Evolutionary conservation across 2,329 filamentous ascomycete genomes (phyloP).

Genomic region (Penicillium sp.): DNA sequence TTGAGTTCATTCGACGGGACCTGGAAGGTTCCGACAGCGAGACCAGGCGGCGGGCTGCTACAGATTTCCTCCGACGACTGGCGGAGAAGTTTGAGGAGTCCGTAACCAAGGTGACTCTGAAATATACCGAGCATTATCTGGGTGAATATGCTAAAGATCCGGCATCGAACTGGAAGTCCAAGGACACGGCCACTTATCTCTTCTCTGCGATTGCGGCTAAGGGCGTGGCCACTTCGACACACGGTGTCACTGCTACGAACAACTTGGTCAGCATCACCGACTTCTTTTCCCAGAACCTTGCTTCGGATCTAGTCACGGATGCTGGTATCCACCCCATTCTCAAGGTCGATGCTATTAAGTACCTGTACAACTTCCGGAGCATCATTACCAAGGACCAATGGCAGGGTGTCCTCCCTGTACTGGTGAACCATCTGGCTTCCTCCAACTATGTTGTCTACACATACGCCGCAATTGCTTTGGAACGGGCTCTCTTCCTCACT

Average conservation of each 20-base stretch:
- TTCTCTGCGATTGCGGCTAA: conserved; percentile 93
- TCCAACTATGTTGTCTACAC: conserved; percentile 96
- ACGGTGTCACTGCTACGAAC: conserved; percentile 89
- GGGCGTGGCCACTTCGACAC: conserved; percentile 76
- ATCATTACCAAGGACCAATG: conserved; percentile 89
- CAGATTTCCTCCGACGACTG: conserved; percentile 85
- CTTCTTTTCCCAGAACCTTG: conserved; percentile 91
- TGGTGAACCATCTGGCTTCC: conserved; percentile 86
- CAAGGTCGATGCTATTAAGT: conserved; percentile 98
- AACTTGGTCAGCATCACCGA: conserved; percentile 81
- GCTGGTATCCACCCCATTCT: conserved; percentile 72
- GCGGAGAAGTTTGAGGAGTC: conserved; percentile 81
- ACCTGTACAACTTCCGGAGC: conserved; percentile 92
- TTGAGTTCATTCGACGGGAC: conserved; percentile 94
- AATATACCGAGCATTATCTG: conserved; percentile 83
- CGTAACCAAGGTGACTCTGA: conserved; percentile 81
- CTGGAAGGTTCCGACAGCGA: conserved; percentile 95
- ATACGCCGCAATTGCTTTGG: conserved; percentile 94
- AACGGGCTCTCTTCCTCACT: conserved; percentile 79
- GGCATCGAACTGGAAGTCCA: conserved; percentile 81
- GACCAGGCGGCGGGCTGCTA: conserved; percentile 84
- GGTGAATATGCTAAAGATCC: conserved; percentile 64
- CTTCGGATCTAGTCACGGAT: conserved; percentile 73
- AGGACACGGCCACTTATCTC: conserved; percentile 96
- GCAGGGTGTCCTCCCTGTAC: conserved; percentile 79